phyloP scores from a whole-genome alignment of 2,329 filamentous ascomycete species.

The Botryotinia convoluta region DNA sequence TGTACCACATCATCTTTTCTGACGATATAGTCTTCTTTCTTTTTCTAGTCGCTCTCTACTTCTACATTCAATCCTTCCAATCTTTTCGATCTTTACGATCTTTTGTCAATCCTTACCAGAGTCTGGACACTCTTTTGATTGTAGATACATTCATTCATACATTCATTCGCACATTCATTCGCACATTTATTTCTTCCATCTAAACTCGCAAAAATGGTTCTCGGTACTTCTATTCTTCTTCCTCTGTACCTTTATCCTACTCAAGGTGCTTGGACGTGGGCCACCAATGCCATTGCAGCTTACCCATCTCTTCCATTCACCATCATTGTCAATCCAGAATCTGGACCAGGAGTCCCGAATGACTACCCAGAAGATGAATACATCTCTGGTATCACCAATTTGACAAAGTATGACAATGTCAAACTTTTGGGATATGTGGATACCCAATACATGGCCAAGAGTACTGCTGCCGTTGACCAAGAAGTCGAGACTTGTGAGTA shows the following conservation, averaged over 20 bases:
- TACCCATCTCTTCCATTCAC: slow-evolving; percentile 16
- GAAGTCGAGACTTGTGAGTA: slow-evolving; percentile 18
- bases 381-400: neutral
- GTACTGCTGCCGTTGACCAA: neutral
- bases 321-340: slow-evolving; percentile 15
- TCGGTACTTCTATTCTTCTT: slow-evolving; percentile 12
- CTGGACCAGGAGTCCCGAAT: neutral
- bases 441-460: slow-evolving; percentile 4
- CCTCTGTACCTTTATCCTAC: slow-evolving; percentile 18
- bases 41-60: neutral
- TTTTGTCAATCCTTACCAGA: neutral
- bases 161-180: neutral
- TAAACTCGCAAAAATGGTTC: slow-evolving; percentile 11
- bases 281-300: neutral
- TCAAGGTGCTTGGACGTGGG: slow-evolving; percentile 11
- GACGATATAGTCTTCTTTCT: neutral
- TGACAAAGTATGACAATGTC: slow-evolving; percentile 9
- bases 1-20: neutral
- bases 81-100: neutral
- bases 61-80: neutral
- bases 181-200: neutral
- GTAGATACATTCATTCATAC: neutral
- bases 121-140: slow-evolving; percentile 13
- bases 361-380: neutral
- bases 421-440: slow-evolving; percentile 19